A percentile compares a stretch with the other conserved stretches of the same genome.
Conservation (phyloP, 441 rosid species). For the Populus hybrid region DNA sequence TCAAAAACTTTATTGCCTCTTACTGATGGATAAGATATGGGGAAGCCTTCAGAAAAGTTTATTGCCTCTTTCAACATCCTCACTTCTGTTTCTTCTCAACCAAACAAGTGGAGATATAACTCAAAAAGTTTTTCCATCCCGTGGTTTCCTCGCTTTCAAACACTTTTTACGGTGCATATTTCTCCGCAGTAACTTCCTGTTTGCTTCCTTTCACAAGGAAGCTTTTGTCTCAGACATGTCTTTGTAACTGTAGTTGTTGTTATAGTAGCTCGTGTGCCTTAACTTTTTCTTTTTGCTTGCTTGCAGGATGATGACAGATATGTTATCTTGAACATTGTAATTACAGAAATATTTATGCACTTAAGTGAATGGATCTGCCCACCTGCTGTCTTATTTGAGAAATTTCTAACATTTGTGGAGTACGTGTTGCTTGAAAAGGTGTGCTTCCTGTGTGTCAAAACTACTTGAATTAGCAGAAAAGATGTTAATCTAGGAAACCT, state of each 20-base stretch:
- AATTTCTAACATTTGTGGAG: conserved; percentile 61
- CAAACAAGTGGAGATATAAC: not conserved
- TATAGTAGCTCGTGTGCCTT: conserved; percentile 4
- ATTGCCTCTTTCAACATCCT: not conserved
- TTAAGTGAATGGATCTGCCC: conserved; percentile 54
- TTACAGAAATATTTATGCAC: conserved; percentile 72
- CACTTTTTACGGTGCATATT: not conserved
- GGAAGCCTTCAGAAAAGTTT: not conserved
- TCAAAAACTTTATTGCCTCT: not conserved
- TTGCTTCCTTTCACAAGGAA: not conserved
- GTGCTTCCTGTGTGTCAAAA: conserved; percentile 24
- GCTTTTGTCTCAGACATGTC: not conserved
- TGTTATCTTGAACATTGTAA: conserved; percentile 57
- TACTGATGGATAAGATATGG: not conserved
- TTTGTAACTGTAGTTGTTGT: conserved; percentile 7
- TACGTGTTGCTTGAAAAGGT: conserved; percentile 76
- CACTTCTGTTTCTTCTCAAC: not conserved
- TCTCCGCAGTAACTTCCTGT: not conserved
- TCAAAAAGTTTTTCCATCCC: not conserved
- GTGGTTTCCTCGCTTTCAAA: not conserved
- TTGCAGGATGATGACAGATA: conserved; percentile 67
- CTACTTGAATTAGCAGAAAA: not conserved
- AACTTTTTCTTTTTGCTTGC: conserved; percentile 20
- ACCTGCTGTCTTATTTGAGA: conserved; percentile 44
- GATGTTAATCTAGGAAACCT: not conserved